phyloP scores from a whole-genome alignment of 2,329 filamentous ascomycete genomes.

The Colletotrichum sp. region DNA sequence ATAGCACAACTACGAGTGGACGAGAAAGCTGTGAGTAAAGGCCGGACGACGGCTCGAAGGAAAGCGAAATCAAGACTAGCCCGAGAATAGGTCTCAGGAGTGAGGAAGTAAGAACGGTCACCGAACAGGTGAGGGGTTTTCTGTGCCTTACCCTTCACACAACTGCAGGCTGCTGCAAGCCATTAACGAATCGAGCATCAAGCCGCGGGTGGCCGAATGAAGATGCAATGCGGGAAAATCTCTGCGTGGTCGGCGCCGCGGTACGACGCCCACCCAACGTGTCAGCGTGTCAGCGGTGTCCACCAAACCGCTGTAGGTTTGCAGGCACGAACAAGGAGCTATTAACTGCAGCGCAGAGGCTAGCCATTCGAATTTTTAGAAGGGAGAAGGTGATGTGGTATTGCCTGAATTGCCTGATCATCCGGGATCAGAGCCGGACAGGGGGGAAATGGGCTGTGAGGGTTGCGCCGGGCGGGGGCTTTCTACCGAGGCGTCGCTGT shows the following conservation, averaged over 20 bases:
- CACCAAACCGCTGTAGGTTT: conserved; percentile 16
- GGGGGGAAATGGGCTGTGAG: conserved; percentile 6
- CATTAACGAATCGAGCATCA: background rate
- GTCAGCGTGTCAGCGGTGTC: background rate
- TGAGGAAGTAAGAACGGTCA: background rate
- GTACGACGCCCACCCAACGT: background rate
- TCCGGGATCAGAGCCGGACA: conserved; percentile 23
- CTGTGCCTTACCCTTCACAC: background rate
- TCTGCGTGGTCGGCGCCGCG: background rate
- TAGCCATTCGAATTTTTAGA: background rate
- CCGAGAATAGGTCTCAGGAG: background rate
- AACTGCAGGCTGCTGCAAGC: background rate
- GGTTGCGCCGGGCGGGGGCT: conserved; percentile 3
- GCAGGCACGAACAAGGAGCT: background rate
- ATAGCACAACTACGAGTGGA: background rate
- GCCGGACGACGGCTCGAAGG: background rate
- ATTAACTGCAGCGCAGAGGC: background rate
- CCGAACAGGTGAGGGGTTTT: background rate
- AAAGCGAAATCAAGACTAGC: background rate
- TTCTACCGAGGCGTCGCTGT: background rate
- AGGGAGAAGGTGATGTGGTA: conserved; percentile 7
- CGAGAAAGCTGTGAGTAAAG: background rate
- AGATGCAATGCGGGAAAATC: background rate
- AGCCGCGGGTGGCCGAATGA: background rate
- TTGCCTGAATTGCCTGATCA: conserved; percentile 20